Percentiles rank a stretch among this genome's conserved stretches.
These are phyloP conservation scores for Tylopilus sp. DNA, from an alignment of 768 basidiomycete genomes.

Conservation along the genomic window DNA sequence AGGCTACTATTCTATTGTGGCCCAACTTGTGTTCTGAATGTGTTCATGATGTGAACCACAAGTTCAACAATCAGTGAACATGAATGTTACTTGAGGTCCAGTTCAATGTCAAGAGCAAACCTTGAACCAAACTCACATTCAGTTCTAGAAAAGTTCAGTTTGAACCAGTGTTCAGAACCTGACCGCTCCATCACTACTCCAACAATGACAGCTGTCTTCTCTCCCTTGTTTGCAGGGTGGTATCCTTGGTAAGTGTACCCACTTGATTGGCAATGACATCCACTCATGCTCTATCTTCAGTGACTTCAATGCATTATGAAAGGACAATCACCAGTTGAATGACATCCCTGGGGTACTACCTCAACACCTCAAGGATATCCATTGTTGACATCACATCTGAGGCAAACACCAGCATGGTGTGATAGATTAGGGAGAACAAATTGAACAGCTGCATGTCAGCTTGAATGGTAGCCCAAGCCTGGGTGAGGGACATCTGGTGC, in stretches of 20 bases:
- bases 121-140: too few species aligned
- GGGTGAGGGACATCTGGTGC: constrained; percentile 41
- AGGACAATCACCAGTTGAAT: constrained; percentile 14
- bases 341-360: constrained; percentile 1
- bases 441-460: constrained; percentile 15
- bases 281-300: constrained; percentile 15
- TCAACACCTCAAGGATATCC: constrained; percentile 8
- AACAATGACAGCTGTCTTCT: constrained; percentile 33
- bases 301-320: not conserved
- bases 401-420: constrained; percentile 31
- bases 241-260: constrained; percentile 42
- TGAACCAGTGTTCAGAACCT: too few species aligned
- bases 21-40: too few species aligned
- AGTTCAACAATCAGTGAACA: too few species aligned
- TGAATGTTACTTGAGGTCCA: too few species aligned
- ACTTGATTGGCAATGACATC: constrained; percentile 34
- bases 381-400: not conserved
- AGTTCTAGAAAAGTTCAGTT: too few species aligned
- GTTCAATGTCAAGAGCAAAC: too few species aligned
- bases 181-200: too few species aligned
- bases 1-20: too few species aligned
- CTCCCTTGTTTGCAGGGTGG: constrained; percentile 23
- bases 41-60: too few species aligned
- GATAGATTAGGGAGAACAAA: constrained; percentile 19
- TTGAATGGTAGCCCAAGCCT: not conserved